Conservation (phyloP, 345 rosid genomes). For the Triadica sebifera region DNA sequence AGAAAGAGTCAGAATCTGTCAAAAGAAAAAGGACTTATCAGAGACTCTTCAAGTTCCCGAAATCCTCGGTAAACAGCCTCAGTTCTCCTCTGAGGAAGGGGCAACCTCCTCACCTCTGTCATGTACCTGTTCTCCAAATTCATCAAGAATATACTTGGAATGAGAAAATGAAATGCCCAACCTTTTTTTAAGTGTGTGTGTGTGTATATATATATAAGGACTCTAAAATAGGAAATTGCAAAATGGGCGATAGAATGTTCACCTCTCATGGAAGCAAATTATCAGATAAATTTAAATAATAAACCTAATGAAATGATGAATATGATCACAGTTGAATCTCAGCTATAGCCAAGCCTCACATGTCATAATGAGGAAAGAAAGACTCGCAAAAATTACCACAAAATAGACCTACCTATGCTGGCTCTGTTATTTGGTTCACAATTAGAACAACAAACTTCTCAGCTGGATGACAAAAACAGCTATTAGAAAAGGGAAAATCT, state of each 20-base stretch:
- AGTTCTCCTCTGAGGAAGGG: slow-evolving; percentile 72
- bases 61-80: slow-evolving; percentile 79
- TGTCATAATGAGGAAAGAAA: background rate
- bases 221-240: no score
- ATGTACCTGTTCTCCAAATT: slow-evolving; percentile 57
- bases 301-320: no score
- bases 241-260: background rate
- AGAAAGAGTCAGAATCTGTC: slow-evolving; percentile 37
- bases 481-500: no score
- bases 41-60: slow-evolving; percentile 85
- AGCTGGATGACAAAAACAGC: background rate
- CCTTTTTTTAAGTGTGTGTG: no score
- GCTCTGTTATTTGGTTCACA: no score
- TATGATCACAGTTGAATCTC: background rate
- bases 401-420: no score
- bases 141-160: background rate
- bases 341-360: background rate
- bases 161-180: background rate
- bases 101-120: slow-evolving; percentile 83
- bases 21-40: slow-evolving; percentile 57
- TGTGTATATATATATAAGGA: no score
- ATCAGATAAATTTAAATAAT: no score
- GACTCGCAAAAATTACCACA: background rate
- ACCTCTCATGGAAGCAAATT: no score
- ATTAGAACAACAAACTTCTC: background rate